Percentiles rank a stretch among this genome's conserved stretches.
Conservation (phyloP, 352 stramenopile species). For the Pythium insidiosum region DNA sequence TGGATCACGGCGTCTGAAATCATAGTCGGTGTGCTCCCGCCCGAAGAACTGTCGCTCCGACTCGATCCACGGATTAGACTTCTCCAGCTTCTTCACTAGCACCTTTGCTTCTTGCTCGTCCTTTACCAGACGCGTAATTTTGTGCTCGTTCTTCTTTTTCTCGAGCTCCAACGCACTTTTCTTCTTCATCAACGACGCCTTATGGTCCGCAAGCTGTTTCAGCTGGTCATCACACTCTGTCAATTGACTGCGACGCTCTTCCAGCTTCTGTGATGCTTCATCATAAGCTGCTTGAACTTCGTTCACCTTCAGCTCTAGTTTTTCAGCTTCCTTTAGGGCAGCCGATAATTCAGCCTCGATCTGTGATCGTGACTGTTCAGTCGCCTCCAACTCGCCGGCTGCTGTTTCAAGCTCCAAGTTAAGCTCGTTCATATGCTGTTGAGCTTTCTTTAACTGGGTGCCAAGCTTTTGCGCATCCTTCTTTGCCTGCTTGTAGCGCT, state of each 20-base stretch:
- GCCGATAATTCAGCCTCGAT: conserved; percentile 55
- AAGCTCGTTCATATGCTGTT: conserved; percentile 69
- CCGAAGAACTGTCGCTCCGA: conserved; percentile 97
- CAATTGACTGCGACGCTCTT: conserved; percentile 60
- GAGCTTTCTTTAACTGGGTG: conserved; percentile 39
- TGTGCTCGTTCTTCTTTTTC: conserved; percentile 92
- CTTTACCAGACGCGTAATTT: conserved; percentile 90
- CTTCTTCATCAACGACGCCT: conserved; percentile 78
- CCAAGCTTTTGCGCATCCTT: conserved; percentile 64
- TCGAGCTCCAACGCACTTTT: conserved; percentile 89
- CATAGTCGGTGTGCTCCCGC: conserved; percentile 95
- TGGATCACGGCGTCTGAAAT: conserved; percentile 91
- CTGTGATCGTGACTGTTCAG: conserved; percentile 33
- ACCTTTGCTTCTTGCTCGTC: conserved; percentile 88
- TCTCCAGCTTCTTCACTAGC: conserved; percentile 89
- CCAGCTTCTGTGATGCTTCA: conserved; percentile 50
- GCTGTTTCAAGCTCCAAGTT: conserved; percentile 68
- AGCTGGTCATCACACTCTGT: conserved; percentile 89
- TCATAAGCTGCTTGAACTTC: conserved; percentile 59
- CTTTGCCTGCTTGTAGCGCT: conserved; percentile 65
- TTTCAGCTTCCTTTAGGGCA: conserved; percentile 61
- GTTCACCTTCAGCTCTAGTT: conserved; percentile 55
- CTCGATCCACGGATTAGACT: conserved; percentile 96
- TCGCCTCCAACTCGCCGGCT: conserved; percentile 49
- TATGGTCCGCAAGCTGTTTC: conserved; percentile 77